Evolutionary conservation across 768 basidiomycete genomes (phyloP), one percentile per base, ranked within the genome.

Genomic region (Lentinula detonsa): DNA sequence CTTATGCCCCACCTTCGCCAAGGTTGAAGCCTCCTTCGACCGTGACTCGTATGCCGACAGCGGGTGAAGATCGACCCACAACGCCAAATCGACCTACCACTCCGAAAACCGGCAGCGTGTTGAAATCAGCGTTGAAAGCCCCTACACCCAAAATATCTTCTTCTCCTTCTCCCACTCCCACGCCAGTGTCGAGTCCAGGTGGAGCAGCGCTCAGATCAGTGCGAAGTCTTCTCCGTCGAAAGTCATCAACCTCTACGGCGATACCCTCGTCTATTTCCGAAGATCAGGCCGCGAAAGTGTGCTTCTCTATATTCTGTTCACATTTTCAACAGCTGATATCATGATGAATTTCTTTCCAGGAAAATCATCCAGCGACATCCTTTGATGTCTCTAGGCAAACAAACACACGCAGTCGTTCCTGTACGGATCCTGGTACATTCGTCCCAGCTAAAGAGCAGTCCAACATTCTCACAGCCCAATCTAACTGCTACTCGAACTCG

Each of bases 101-200:
- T 1, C 69, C 74, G 6, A 78, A 74, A 65, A 66, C 71, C 35
- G 65, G 70, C 4, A 48, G 46, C 23, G 39, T 43, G 0, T 67
- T 79, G 15, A 80, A 78, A 63, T 75, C 76, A 7, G 71, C 75
- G 35, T 65, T 79, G 50, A 72, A 75, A 18, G 67, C 75, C 3
- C 75, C 79, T 13, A 73, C 57, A 21, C 43, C 57, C 64, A 35
- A 69, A 68, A 11, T 43, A 33, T 72, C 68, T 59, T 68, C 59
- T 61, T 68, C 69, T 45, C 69, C 65, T 13, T 68, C 65, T 61
- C 63, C 67, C 15, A 63, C 68, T 23, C 65, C 52, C 23, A 48
- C 59, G 4, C 35, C 67, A n/a, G 59, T 35, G n/a, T 45, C 61
- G 21, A 63, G 60, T 33, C 37, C 35, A 28, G 39, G 57, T 33